phyloP scores from a whole-genome alignment of 768 basidiomycete species.

The Boletus vinaceobasis region DNA sequence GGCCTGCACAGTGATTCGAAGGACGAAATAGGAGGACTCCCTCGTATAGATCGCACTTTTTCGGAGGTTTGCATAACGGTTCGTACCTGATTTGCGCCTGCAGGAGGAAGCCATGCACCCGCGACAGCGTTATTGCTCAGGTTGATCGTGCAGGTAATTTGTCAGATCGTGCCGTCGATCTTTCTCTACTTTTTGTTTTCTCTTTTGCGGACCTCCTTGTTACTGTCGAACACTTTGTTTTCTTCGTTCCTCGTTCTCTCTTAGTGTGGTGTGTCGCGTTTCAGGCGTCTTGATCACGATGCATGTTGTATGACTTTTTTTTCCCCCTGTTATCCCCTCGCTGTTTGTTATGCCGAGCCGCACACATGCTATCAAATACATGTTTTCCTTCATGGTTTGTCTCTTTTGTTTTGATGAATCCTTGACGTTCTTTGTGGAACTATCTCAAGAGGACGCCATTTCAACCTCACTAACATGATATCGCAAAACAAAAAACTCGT shows the following conservation, averaged over 20 bases:
- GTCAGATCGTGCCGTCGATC: neutral
- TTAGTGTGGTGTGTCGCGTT: neutral
- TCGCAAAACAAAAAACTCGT: too few relatives aligned
- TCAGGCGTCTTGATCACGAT: neutral
- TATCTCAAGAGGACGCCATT: too few relatives aligned
- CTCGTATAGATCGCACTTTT: too few relatives aligned
- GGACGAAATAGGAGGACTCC: too few relatives aligned
- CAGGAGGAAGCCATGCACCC: too few relatives aligned
- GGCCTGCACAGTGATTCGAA: too few relatives aligned
- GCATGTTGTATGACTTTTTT: constrained; percentile 1
- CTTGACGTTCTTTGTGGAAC: neutral
- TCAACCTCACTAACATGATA: too few relatives aligned
- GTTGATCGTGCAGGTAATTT: neutral
- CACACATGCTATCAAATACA: neutral
- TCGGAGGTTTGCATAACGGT: too few relatives aligned
- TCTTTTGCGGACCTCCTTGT: neutral
- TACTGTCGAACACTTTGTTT: neutral
- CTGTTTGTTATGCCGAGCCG: neutral
- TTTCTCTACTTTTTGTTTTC: too few relatives aligned
- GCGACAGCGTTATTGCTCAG: neutral
- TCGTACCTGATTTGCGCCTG: too few relatives aligned
- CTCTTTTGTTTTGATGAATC: neutral
- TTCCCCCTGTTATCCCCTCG: neutral
- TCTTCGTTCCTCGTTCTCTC: neutral
- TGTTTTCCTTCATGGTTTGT: neutral